Percentiles rank a stretch among this genome's conserved stretches.
Evolutionary conservation across 768 basidiomycete species (phyloP).

Genomic region (Favolaschia claudopus): DNA sequence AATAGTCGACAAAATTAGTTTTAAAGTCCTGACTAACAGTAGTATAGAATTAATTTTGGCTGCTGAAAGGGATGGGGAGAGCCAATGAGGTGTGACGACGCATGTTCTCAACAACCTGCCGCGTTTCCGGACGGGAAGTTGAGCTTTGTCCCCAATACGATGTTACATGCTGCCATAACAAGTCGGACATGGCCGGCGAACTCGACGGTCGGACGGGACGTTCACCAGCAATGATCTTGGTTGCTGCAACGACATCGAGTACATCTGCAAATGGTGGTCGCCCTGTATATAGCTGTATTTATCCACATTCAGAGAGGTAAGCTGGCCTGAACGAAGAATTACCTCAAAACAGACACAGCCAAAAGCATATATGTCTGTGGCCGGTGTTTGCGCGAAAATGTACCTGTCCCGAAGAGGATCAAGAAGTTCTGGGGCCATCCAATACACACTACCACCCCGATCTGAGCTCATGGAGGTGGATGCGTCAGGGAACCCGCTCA

Average conservation of each 20-base stretch:
- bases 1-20: no score
- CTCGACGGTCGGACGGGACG: slow-evolving; percentile 9
- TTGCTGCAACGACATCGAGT: slow-evolving; percentile 1
- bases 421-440: slow-evolving; percentile 47
- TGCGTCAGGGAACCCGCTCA: slow-evolving; percentile 39
- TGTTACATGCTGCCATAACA: slow-evolving; percentile 3
- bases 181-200: slow-evolving; percentile 1
- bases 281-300: slow-evolving; percentile 26
- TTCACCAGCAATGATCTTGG: slow-evolving; percentile 7
- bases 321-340: background rate
- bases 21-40: no score
- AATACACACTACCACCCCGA: slow-evolving; percentile 37
- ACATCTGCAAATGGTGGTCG: slow-evolving; percentile 14
- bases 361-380: slow-evolving; percentile 43
- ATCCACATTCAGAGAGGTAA: no score
- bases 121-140: no score
- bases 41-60: no score
- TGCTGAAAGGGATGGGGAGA: no score
- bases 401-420: slow-evolving; percentile 32
- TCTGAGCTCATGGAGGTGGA: slow-evolving; percentile 36
- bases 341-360: slow-evolving; percentile 44
- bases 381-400: slow-evolving; percentile 32
- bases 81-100: no score
- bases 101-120: no score
- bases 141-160: slow-evolving; percentile 6